A percentile compares a stretch with the other conserved stretches of the same genome.
phyloP scores from a whole-genome alignment of 345 rosid genomes.

The Boechera retrofracta region DNA sequence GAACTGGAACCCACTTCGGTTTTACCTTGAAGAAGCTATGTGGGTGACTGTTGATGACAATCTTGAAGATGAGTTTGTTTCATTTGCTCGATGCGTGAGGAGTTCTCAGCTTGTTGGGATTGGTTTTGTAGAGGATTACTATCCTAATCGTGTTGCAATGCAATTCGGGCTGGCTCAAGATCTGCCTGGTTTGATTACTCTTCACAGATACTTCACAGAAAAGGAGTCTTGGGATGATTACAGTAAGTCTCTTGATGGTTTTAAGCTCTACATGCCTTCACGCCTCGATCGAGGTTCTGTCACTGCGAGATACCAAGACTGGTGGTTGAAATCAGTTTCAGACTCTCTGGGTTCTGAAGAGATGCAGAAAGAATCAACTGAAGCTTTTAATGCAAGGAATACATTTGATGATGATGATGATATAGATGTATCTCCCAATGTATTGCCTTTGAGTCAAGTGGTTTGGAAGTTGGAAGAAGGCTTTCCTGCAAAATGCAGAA shows the following conservation, averaged over 20 bases:
- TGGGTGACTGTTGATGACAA: neutral
- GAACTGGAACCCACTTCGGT: neutral
- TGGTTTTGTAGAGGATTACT: neutral
- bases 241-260: neutral
- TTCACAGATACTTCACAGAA: neutral
- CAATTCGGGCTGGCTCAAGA: neutral
- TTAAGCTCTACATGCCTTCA: neutral
- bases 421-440: neutral
- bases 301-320: neutral
- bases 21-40: neutral
- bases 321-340: slow-evolving; percentile 6
- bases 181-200: neutral
- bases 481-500: neutral
- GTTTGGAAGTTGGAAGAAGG: neutral
- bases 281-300: neutral
- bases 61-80: neutral
- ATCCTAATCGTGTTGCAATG: neutral
- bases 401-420: neutral
- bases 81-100: neutral
- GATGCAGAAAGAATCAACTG: neutral
- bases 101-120: neutral
- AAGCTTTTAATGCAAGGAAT: neutral
- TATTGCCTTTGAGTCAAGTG: neutral
- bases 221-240: neutral
- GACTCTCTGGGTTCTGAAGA: neutral